A percentile compares a stretch with the other conserved stretches of the same genome.
These are phyloP conservation scores for Puccinia coronata DNA, from an alignment of 1,284 basidiomycete species.

Conservation along the genomic window DNA sequence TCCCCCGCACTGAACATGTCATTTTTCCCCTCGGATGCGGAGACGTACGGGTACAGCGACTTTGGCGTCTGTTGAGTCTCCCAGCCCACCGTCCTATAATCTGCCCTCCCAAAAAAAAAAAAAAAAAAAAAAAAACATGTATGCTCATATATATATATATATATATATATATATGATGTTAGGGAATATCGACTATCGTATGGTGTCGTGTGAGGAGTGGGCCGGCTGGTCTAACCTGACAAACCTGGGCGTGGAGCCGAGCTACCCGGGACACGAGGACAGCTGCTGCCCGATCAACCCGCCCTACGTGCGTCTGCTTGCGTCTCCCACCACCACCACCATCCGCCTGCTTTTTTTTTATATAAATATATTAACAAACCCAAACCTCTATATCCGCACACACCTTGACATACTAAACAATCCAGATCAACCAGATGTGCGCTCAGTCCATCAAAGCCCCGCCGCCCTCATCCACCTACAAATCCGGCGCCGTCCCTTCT, in stretches of 20 bases:
- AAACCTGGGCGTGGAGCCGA: slow-evolving; percentile 7
- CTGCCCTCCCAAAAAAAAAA: neutral
- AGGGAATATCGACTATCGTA: slow-evolving; percentile 39
- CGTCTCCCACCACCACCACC: too few relatives aligned
- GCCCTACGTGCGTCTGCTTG: neutral
- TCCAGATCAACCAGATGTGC: neutral
- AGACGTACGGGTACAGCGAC: slow-evolving; percentile 35
- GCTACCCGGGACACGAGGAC: slow-evolving; percentile 28
- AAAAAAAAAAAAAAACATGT: too few relatives aligned
- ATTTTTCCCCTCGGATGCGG: slow-evolving; percentile 34
- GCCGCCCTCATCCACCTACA: neutral
- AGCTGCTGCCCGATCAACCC: slow-evolving; percentile 41
- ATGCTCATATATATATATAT: neutral
- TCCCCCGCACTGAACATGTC: slow-evolving; percentile 38
- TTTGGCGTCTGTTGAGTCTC: slow-evolving; percentile 38
- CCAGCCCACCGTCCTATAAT: neutral
- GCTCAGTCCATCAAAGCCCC: neutral
- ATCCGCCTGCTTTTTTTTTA: too few relatives aligned
- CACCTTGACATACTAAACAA: neutral
- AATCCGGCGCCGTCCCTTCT: neutral
- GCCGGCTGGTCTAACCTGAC: slow-evolving; percentile 33
- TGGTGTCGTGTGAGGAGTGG: slow-evolving; percentile 42
- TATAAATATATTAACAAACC: too few relatives aligned
- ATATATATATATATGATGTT: too few relatives aligned
- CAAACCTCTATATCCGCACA: too few relatives aligned